Conservation (phyloP, 202 grass and related monocot species). For the Dendrocalamus latiflorus region DNA sequence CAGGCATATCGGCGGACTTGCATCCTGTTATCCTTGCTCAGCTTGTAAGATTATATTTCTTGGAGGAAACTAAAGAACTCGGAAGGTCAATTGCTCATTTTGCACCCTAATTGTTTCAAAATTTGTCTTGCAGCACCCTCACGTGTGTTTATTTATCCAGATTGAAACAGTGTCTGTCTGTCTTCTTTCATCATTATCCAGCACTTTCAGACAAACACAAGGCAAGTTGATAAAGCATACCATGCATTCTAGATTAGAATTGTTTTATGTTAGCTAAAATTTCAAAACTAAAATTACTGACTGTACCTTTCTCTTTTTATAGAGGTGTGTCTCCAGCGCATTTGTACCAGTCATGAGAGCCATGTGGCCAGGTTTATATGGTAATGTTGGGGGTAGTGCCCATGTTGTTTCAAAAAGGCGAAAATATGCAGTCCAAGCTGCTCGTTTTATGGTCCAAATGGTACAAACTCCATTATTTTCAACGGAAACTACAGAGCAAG, state of each 20-base stretch:
- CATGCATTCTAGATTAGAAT: not conserved
- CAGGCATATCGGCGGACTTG: slow-evolving; percentile 54
- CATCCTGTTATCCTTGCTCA: slow-evolving; percentile 61
- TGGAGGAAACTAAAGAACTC: slow-evolving; percentile 62
- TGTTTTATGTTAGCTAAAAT: not conserved
- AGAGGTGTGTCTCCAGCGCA: slow-evolving; percentile 61
- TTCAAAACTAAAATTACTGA: slow-evolving; percentile 19
- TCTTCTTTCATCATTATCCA: slow-evolving; percentile 91
- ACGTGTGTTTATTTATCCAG: slow-evolving; percentile 30
- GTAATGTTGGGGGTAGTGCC: slow-evolving; percentile 57
- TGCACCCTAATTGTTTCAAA: not conserved
- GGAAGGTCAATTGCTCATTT: slow-evolving; percentile 61
- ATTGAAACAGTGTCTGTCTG: slow-evolving; percentile 89
- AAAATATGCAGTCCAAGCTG: slow-evolving; percentile 58
- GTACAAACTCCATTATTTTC: slow-evolving; percentile 67
- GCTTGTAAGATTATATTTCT: slow-evolving; percentile 72
- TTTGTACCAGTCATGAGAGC: slow-evolving; percentile 76
- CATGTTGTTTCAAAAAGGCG: slow-evolving; percentile 56
- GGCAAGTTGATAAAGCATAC: slow-evolving; percentile 43
- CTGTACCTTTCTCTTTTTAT: slow-evolving; percentile 4
- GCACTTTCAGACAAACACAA: slow-evolving; percentile 67
- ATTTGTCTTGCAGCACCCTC: slow-evolving; percentile 16
- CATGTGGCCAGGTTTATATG: slow-evolving; percentile 85
- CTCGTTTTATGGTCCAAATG: slow-evolving; percentile 95
- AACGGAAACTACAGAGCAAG: slow-evolving; percentile 39